Conservation (phyloP, 73 alveolate species). For the Diophrys sp. region DNA sequence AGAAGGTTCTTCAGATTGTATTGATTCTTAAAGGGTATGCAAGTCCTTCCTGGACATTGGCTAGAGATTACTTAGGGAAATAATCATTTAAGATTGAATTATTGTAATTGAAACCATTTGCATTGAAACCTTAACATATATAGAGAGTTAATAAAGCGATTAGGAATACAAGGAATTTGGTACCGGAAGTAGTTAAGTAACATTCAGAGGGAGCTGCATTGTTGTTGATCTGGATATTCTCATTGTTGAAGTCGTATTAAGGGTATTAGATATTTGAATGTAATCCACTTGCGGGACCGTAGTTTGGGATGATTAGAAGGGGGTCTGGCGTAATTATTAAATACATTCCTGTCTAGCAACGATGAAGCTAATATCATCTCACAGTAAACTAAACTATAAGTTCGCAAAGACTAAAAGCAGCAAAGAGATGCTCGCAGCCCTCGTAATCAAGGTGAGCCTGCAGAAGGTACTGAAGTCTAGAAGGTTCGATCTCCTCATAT, state of each 20-base stretch:
- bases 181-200: constrained; percentile 17
- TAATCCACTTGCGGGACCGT: background rate
- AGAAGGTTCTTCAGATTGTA: constrained; percentile 35
- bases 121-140: constrained; percentile 20
- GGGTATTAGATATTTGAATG: constrained; percentile 28
- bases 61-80: constrained; percentile 31
- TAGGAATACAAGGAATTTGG: constrained; percentile 3
- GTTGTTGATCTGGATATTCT: constrained; percentile 44
- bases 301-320: background rate
- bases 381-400: constrained; percentile 23
- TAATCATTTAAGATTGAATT: constrained; percentile 45
- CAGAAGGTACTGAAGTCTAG: too few species aligned
- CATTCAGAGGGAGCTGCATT: constrained; percentile 57
- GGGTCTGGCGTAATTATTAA: too few species aligned
- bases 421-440: too few species aligned
- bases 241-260: constrained; percentile 27
- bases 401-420: too few species aligned
- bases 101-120: constrained; percentile 19
- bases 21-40: constrained; percentile 42
- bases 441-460: too few species aligned
- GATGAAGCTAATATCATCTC: constrained; percentile 22
- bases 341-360: too few species aligned
- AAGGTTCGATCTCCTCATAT: too few species aligned
- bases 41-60: constrained; percentile 37
- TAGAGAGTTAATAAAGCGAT: constrained; percentile 12